Evolutionary conservation across 768 basidiomycete genomes (phyloP).

Genomic region (Lactarius hengduanensis): DNA sequence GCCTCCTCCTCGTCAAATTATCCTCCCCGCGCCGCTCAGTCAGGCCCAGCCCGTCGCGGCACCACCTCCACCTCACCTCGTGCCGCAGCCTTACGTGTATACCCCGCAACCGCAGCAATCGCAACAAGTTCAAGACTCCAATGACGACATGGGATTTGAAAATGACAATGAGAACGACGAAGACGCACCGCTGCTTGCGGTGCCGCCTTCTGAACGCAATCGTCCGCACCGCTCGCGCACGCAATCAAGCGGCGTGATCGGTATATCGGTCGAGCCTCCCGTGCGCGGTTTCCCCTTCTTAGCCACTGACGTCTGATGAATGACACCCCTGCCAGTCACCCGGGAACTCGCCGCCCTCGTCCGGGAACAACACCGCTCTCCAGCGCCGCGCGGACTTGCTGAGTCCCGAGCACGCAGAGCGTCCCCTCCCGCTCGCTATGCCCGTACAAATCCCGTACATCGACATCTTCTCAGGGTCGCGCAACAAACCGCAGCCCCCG

Average conservation of each 20-base stretch:
- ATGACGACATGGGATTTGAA: neutral
- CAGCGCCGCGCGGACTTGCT: conserved; percentile 32
- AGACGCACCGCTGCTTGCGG: conserved; percentile 10
- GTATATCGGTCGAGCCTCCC: conserved; percentile 27
- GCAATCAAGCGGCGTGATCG: conserved; percentile 27
- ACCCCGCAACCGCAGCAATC: neutral
- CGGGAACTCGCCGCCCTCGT: conserved; percentile 26
- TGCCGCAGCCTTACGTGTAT: neutral
- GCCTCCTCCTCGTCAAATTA: conserved; percentile 18
- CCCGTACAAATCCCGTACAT: neutral
- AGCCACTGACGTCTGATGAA: neutral
- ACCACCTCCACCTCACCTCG: neutral
- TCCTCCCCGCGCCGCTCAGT: conserved; percentile 23
- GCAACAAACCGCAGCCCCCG: conserved; percentile 7
- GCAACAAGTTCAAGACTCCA: neutral
- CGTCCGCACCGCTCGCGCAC: conserved; percentile 27
- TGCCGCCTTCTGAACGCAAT: conserved; percentile 1
- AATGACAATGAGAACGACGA: neutral
- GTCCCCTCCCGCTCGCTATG: conserved; percentile 23
- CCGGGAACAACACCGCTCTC: conserved; percentile 17
- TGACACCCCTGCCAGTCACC: conserved; percentile 29
- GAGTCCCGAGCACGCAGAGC: conserved; percentile 34
- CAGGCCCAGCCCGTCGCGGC: conserved; percentile 12
- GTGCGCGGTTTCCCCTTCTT: conserved; percentile 4
- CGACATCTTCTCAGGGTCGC: neutral